Conservation (phyloP, 163 green algal species). For the Coccomyxa subellipsoidea region DNA sequence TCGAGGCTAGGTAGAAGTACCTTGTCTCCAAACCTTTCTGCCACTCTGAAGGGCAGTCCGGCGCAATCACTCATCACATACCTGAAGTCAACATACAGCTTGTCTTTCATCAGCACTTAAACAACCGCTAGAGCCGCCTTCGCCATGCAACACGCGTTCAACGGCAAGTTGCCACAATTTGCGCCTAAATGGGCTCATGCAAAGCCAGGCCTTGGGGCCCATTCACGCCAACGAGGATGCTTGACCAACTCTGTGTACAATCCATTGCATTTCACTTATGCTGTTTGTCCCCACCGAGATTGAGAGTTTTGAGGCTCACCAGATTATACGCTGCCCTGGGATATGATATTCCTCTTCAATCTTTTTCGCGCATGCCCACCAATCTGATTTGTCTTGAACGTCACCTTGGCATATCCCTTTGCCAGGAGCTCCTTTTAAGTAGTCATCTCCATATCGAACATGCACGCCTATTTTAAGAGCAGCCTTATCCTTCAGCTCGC, state of each 20-base stretch:
- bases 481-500: not conserved
- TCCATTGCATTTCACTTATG: not conserved
- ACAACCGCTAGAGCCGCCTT: no score
- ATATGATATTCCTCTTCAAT: not conserved
- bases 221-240: no score
- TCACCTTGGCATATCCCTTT: not conserved
- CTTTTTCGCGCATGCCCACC: not conserved
- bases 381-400: not conserved
- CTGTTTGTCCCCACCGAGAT: not conserved
- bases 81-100: not conserved
- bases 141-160: no score
- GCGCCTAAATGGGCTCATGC: no score
- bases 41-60: not conserved
- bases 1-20: not conserved
- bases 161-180: no score
- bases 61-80: not conserved
- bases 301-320: not conserved
- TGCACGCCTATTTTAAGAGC: not conserved
- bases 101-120: no score
- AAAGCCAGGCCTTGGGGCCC: no score
- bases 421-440: not conserved
- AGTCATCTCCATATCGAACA: not conserved
- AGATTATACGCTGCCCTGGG: not conserved
- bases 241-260: no score
- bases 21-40: not conserved